These are phyloP conservation scores for Ochetophila trinervis DNA, from an alignment of 306 rosid species.

Conservation along the genomic window DNA sequence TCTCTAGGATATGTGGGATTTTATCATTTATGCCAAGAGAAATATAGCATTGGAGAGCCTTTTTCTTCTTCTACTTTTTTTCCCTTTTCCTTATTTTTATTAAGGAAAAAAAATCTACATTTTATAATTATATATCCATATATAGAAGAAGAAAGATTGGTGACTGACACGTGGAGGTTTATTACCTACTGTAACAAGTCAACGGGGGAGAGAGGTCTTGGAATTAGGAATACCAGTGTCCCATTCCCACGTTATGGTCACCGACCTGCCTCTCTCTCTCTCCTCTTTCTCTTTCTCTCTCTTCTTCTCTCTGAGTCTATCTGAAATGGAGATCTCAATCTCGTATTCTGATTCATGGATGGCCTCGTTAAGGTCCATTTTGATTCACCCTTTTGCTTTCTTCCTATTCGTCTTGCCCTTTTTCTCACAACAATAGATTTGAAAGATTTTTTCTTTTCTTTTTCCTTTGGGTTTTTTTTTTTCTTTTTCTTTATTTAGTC, in stretches of 20 bases:
- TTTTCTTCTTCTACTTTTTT: neutral
- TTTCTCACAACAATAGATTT: constrained; percentile 28
- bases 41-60: constrained; percentile 11
- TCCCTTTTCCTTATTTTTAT: neutral
- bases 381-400: constrained; percentile 52
- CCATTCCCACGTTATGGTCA: constrained; percentile 57
- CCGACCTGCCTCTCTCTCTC: constrained; percentile 40
- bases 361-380: constrained; percentile 10
- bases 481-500: constrained; percentile 3
- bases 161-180: constrained; percentile 73
- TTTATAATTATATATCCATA: constrained; percentile 26
- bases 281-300: too few species aligned
- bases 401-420: constrained; percentile 40
- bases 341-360: neutral
- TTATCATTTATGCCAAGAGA: constrained; percentile 11
- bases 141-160: constrained; percentile 31
- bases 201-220: constrained; percentile 40
- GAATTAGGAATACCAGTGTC: constrained; percentile 41
- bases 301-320: neutral
- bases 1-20: constrained; percentile 5
- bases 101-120: neutral
- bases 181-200: constrained; percentile 46
- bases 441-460: neutral
- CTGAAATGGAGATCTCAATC: constrained; percentile 1
- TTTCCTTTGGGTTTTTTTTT: constrained; percentile 1